phyloP scores from a whole-genome alignment of 805 yeast genomes.

The Lipomyces starkeyi region DNA sequence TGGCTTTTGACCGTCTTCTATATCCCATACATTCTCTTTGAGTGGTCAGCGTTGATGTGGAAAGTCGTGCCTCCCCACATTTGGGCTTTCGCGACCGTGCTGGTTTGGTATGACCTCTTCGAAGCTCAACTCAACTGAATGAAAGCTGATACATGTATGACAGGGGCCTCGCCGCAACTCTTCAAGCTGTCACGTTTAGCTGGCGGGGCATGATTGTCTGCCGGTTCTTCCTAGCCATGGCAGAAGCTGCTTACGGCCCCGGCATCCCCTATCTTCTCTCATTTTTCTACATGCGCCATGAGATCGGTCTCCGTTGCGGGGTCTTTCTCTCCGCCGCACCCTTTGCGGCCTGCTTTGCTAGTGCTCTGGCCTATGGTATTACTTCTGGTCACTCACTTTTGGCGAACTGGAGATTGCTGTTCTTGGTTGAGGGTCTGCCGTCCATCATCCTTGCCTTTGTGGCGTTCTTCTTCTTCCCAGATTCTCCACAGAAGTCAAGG shows the following conservation, averaged over 20 bases:
- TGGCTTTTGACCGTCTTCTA: conserved; percentile 51
- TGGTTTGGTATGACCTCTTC: conserved; percentile 45
- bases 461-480: conserved; percentile 59
- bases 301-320: conserved; percentile 49
- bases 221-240: conserved; percentile 47
- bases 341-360: conserved; percentile 51
- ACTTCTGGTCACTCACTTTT: conserved; percentile 49
- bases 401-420: conserved; percentile 61
- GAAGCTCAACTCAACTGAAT: conserved; percentile 20
- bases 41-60: conserved; percentile 34
- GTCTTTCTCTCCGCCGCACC: conserved; percentile 49
- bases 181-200: not conserved
- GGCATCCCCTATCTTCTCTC: conserved; percentile 50
- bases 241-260: conserved; percentile 53
- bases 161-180: conserved; percentile 36
- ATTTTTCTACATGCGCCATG: conserved; percentile 50
- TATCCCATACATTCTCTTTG: conserved; percentile 46
- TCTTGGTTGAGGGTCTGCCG: conserved; percentile 56
- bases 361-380: conserved; percentile 49
- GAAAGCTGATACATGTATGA: conserved; percentile 43
- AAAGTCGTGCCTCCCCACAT: conserved; percentile 45
- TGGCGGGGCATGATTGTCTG: conserved; percentile 6
- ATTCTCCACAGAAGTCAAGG: conserved; percentile 59
- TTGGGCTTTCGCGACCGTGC: conserved; percentile 40
- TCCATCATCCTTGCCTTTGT: conserved; percentile 46